Evolutionary conservation across 2,329 filamentous ascomycete genomes (phyloP).

Genomic region (Colletotrichum australisinense): DNA sequence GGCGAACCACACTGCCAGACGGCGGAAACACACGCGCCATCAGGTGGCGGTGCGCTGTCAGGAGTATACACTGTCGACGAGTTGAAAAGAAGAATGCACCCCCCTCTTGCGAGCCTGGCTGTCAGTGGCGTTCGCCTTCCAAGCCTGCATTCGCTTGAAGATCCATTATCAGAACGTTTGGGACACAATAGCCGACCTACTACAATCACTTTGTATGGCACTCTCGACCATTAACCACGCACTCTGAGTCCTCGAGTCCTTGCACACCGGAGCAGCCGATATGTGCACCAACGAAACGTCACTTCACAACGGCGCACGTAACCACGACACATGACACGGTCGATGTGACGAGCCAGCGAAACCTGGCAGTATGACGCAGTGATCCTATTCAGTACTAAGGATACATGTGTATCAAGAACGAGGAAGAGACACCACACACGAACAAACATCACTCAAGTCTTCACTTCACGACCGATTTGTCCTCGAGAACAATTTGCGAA

Average conservation of each 20-base stretch:
- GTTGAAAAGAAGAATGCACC: background rate
- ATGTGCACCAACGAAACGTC: background rate
- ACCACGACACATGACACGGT: background rate
- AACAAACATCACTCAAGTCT: background rate
- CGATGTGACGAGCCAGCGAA: background rate
- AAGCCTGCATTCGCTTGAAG: background rate
- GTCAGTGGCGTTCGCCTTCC: background rate
- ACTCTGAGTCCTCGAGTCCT: background rate
- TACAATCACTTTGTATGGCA: background rate
- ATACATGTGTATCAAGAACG: background rate
- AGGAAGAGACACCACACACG: background rate
- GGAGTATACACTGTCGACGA: background rate
- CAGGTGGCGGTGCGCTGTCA: background rate
- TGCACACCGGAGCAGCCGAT: background rate
- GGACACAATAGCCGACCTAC: background rate
- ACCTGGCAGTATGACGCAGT: background rate
- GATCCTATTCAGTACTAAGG: background rate
- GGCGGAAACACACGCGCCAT: slow-evolving; percentile 13
- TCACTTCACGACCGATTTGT: background rate
- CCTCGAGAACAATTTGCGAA: background rate
- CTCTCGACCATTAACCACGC: background rate
- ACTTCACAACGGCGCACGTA: background rate
- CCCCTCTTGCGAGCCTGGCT: background rate
- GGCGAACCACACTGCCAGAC: background rate
- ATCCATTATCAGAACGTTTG: background rate